A percentile compares a stretch with the other conserved stretches of the same genome.
These are phyloP conservation scores for Cucurbita argyrosperma DNA, from an alignment of 306 rosid species.

Conservation along the genomic window DNA sequence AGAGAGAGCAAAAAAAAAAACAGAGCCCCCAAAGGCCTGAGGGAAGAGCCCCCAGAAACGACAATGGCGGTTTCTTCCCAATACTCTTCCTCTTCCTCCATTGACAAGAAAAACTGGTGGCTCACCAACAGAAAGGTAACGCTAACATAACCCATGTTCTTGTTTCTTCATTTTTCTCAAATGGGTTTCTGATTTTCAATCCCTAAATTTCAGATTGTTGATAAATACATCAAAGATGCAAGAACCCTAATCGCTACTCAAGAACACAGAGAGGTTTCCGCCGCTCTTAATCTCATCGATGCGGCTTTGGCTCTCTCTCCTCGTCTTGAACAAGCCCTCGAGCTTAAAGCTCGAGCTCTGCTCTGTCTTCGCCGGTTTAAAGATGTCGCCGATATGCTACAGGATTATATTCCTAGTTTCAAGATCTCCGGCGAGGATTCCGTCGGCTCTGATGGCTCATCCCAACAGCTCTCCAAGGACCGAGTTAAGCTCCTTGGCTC, in stretches of 20 bases:
- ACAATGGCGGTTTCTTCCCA: conserved; percentile 52
- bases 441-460: conserved; percentile 33
- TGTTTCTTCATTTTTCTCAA: background rate
- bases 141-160: background rate
- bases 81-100: conserved; percentile 17
- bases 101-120: conserved; percentile 95
- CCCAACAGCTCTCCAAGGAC: conserved; percentile 52
- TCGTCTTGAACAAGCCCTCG: conserved; percentile 58
- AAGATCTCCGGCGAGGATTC: conserved; percentile 54
- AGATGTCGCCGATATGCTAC: conserved; percentile 88
- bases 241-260: conserved; percentile 51
- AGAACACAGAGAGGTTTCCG: conserved; percentile 46
- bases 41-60: background rate
- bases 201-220: conserved; percentile 40
- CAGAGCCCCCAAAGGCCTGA: background rate
- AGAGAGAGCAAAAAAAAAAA: background rate
- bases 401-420: conserved; percentile 85
- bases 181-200: background rate
- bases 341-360: conserved; percentile 68
- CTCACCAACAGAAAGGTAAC: conserved; percentile 65
- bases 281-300: conserved; percentile 61
- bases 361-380: conserved; percentile 65
- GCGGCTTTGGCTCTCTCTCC: conserved; percentile 76
- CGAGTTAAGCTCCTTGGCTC: conserved; percentile 59
- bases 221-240: conserved; percentile 62